These are phyloP conservation scores for grape (Vitis vinifera) DNA, from an alignment of 164 flowering plant genomes.

Conservation along the genomic window DNA sequence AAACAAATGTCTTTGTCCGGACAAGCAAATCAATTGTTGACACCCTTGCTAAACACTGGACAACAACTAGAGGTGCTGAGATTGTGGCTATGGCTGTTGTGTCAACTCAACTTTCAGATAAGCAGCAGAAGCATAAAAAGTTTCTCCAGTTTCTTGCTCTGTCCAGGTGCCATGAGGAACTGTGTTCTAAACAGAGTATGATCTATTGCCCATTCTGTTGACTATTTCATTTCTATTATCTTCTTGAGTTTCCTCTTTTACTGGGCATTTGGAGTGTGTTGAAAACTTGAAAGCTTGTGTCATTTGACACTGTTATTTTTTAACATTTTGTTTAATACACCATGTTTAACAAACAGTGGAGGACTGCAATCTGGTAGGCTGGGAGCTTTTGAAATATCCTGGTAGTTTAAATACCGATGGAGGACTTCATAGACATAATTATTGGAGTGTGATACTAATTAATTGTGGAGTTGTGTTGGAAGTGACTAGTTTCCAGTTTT, in stretches of 20 bases:
- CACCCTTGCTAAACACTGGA: constrained; percentile 95
- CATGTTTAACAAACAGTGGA: not conserved
- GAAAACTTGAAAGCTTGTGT: not conserved
- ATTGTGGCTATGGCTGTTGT: constrained; percentile 70
- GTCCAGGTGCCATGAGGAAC: constrained; percentile 93
- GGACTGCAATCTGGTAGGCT: not conserved
- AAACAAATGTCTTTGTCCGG: constrained; percentile 76
- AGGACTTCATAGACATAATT: not conserved
- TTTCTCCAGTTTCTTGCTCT: constrained; percentile 93
- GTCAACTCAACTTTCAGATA: constrained; percentile 80
- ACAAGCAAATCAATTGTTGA: constrained; percentile 88
- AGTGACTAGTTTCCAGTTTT: not conserved
- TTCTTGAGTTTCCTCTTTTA: not conserved
- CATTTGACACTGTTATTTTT: not conserved
- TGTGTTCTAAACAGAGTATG: constrained; percentile 82
- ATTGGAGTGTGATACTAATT: not conserved
- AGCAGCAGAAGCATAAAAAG: constrained; percentile 82
- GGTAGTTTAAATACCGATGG: not conserved
- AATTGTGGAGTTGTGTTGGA: too few relatives aligned
- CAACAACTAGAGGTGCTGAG: constrained; percentile 93
- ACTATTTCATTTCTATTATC: not conserved
- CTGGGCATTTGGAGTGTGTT: not conserved
- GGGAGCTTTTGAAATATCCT: not conserved
- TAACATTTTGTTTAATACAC: not conserved
- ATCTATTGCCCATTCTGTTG: constrained; percentile 2